Evolutionary conservation across 805 yeast species (phyloP).

Genomic region (Wickerhamomyces rabaulensis): DNA sequence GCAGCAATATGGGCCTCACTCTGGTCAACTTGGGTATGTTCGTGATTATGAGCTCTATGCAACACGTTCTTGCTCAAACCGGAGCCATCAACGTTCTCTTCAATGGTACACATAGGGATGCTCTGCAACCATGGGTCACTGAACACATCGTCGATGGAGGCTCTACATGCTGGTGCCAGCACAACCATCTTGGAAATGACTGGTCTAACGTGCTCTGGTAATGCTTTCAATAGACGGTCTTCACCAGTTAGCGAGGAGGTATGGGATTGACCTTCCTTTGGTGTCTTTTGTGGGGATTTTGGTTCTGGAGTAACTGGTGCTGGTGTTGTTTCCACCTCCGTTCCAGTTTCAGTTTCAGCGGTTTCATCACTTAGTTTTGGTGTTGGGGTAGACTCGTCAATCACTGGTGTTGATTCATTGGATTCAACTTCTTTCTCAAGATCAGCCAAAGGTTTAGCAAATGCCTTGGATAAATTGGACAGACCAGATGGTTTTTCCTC

Average conservation of each 20-base stretch:
- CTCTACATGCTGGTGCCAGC: conserved; percentile 81
- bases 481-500: conserved; percentile 18
- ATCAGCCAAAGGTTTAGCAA: conserved; percentile 20
- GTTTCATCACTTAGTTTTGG: conserved; percentile 22
- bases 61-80: conserved; percentile 29
- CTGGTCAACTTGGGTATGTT: conserved; percentile 86
- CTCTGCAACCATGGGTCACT: conserved; percentile 62
- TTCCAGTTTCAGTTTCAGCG: conserved; percentile 7
- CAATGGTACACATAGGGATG: conserved; percentile 66
- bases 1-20: conserved; percentile 95
- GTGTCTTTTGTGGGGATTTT: conserved; percentile 16
- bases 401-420: neutral
- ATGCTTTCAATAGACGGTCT: conserved; percentile 61
- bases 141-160: conserved; percentile 74
- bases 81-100: conserved; percentile 34
- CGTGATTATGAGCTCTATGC: conserved; percentile 53
- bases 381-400: conserved; percentile 12
- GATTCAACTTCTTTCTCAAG: conserved; percentile 8
- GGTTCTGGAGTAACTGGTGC: conserved; percentile 11
- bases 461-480: conserved; percentile 23
- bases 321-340: conserved; percentile 4
- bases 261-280: conserved; percentile 34
- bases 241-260: conserved; percentile 69
- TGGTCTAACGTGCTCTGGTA: conserved; percentile 64
- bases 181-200: conserved; percentile 75